Percentiles rank a stretch among this genome's conserved stretches.
phyloP scores from a whole-genome alignment of 139 green algal genomes.

The Coelastrella sp. region DNA sequence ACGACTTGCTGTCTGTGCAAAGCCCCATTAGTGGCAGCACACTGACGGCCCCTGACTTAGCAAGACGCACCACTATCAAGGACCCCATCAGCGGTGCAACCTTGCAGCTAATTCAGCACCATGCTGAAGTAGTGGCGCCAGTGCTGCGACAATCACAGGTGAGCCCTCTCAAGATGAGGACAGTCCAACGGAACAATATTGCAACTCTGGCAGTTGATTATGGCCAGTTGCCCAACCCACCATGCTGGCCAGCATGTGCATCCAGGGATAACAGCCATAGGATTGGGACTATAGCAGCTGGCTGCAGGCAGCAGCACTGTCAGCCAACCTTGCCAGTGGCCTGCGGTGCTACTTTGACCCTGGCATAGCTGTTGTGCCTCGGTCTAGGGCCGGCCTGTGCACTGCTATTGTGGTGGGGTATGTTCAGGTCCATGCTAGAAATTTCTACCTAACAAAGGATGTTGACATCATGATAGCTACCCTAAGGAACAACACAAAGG shows the following conservation, averaged over 20 bases:
- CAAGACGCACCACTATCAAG: neutral
- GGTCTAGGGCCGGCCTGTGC: too few species aligned
- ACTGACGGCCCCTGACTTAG: constrained; percentile 1
- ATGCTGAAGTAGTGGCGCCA: constrained; percentile 28
- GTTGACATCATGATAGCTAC: constrained; percentile 1
- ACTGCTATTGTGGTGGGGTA: neutral
- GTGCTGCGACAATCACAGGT: constrained; percentile 23
- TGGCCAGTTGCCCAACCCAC: neutral
- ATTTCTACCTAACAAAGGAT: constrained; percentile 33
- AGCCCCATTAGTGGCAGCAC: constrained; percentile 39
- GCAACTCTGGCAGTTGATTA: neutral
- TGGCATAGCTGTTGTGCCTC: too few species aligned
- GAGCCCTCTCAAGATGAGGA: too few species aligned
- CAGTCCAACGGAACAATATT: too few species aligned
- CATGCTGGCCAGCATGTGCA: too few species aligned
- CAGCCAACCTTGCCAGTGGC: too few species aligned
- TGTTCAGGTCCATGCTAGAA: constrained; percentile 12
- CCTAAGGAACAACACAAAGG: constrained; percentile 12
- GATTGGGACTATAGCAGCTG: too few species aligned
- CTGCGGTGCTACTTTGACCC: too few species aligned
- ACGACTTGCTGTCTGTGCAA: neutral
- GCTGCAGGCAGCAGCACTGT: too few species aligned
- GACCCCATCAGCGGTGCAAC: constrained; percentile 40
- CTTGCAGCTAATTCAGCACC: neutral
- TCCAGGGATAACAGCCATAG: too few species aligned